Base-by-base conservation (phyloP, 805 yeast species). In the Kodamaea jinghongensis region DNA sequence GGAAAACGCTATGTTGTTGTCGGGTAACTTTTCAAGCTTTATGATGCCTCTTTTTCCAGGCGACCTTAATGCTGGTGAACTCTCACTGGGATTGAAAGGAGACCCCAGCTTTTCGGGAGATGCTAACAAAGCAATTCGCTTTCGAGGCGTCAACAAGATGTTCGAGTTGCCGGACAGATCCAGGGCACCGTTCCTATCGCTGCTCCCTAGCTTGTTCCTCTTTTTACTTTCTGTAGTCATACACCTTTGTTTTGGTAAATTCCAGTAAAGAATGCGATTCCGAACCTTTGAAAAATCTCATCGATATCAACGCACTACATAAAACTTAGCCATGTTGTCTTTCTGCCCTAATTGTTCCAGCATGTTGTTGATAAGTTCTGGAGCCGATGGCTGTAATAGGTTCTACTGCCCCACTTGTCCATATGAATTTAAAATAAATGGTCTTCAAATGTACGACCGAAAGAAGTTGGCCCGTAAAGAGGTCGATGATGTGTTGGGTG, bases 401-500 rank as follows among this genome's bases (percentile, higher is more conserved):
- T 79, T 91, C 52, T 82, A 86, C 48, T 93, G 99, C 63, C 81
- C 88, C 7, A 87, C 98, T 1, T 93, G 99, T 59, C 97, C 99
- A 0, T 93, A 93, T 52, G 91, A 88, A 56, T 93, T 91, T 60
- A 89, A 90, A 28, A 88, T 93, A 36, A 75, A 74, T 17, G 96
- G 91, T 2, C 71, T 86, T 30, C 89, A 83, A 53, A 79, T 93
- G 63, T 93, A 72, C 60, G 97, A 90, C 56, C 74, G 97, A 41
- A 88, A 86, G 56, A 75, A 76, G 45, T 73, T 93, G 52, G 83
- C 86, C 23, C 72, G 96, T 58, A 93, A 93, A 56, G 85, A 88
- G 49, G 91, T 93, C 2, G 99, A 93, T 61, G 99, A 91, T 66
- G 96, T 93, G 9, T 73, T 93, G 12, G 99, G 99, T 42, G 96